These are phyloP conservation scores for Populus alba DNA, from an alignment of 345 rosid genomes.

Conservation along the genomic window DNA sequence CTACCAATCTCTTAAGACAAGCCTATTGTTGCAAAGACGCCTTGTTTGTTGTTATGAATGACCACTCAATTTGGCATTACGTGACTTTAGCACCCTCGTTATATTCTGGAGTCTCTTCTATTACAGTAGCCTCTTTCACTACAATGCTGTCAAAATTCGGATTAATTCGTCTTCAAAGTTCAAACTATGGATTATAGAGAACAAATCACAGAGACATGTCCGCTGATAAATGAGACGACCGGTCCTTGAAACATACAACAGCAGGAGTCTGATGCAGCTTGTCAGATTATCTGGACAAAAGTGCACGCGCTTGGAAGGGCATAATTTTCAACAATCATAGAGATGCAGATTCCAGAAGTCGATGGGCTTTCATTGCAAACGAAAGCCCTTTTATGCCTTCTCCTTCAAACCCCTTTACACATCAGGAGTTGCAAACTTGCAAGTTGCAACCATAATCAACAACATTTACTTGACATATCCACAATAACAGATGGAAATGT, in stretches of 20 bases:
- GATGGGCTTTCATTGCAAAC: slow-evolving; percentile 35
- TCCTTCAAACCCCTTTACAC: neutral
- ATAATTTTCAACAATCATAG: slow-evolving; percentile 10
- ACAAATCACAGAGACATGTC: neutral
- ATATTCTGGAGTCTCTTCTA: too few relatives aligned
- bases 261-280: neutral
- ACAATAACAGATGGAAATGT: neutral
- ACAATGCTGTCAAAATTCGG: too few relatives aligned
- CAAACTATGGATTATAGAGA: neutral
- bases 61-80: too few relatives aligned
- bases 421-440: neutral
- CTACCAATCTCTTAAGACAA: too few relatives aligned
- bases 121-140: too few relatives aligned
- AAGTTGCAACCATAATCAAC: neutral
- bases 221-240: neutral
- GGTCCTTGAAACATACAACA: neutral
- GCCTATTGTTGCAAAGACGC: too few relatives aligned
- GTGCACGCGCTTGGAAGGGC: neutral
- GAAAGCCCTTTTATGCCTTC: neutral
- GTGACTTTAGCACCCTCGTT: too few relatives aligned
- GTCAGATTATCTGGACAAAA: neutral
- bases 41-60: too few relatives aligned
- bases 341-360: slow-evolving; percentile 57
- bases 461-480: neutral
- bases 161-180: too few relatives aligned